Evolutionary conservation across 148 eudicot species (phyloP).

Genomic region (Chenopodium formosanum): DNA sequence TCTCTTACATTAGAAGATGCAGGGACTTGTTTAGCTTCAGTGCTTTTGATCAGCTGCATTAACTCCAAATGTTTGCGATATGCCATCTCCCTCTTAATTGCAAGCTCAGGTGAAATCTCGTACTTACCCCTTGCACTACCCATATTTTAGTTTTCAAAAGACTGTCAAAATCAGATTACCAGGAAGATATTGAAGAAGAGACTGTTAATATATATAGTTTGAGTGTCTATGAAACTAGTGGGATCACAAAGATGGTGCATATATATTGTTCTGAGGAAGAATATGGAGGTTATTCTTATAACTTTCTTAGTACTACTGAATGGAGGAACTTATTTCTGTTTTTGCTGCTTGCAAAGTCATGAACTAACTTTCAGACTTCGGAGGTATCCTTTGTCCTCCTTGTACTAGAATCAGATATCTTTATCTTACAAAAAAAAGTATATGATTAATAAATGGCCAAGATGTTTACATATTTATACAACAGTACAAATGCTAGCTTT

Average conservation of each 20-base stretch:
- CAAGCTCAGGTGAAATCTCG: conserved; percentile 42
- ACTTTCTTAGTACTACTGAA: no score
- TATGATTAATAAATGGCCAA: background rate
- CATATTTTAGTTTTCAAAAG: conserved; percentile 21
- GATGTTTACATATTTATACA: background rate
- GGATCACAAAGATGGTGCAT: background rate
- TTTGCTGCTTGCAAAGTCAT: background rate
- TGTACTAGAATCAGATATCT: background rate
- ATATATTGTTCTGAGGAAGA: background rate
- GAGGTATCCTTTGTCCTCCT: conserved; percentile 9
- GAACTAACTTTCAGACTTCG: background rate
- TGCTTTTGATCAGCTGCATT: background rate
- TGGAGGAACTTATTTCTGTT: background rate
- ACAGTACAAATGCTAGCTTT: background rate
- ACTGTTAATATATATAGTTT: background rate
- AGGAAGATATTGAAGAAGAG: background rate
- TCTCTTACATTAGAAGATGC: conserved; percentile 23
- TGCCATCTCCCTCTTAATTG: conserved; percentile 44
- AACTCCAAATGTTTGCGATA: conserved; percentile 23
- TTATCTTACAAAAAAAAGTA: background rate
- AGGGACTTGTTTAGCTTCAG: background rate
- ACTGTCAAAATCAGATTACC: background rate
- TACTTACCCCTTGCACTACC: conserved; percentile 20
- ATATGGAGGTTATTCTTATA: background rate
- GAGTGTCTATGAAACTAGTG: background rate